phyloP scores from a whole-genome alignment of 768 basidiomycete species.

The Suillus variegatus region DNA sequence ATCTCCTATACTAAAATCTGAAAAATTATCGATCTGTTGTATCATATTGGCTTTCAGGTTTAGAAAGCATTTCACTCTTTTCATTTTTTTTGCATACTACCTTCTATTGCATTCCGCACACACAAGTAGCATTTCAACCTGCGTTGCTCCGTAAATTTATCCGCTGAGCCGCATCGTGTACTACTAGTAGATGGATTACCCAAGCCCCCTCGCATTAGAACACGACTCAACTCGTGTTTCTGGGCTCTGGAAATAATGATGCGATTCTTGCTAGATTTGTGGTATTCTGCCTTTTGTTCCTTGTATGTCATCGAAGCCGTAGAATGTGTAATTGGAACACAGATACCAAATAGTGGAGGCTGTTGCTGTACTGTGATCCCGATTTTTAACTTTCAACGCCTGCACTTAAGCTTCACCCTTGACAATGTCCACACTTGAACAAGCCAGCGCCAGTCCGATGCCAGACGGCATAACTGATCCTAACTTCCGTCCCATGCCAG shows the following conservation, averaged over 20 bases:
- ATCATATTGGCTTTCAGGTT: slow-evolving; percentile 7
- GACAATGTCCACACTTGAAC: slow-evolving; percentile 32
- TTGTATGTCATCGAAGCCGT: not conserved
- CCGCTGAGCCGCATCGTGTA: slow-evolving; percentile 29
- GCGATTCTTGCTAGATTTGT: slow-evolving; percentile 20
- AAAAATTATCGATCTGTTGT: slow-evolving; percentile 11
- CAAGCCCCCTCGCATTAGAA: slow-evolving; percentile 34
- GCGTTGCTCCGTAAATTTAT: slow-evolving; percentile 24
- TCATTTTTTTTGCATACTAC: slow-evolving; percentile 12
- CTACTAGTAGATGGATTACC: slow-evolving; percentile 26
- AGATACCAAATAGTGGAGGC: not conserved
- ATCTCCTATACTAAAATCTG: slow-evolving; percentile 14
- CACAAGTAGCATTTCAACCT: slow-evolving; percentile 36
- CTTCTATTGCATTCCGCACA: slow-evolving; percentile 4
- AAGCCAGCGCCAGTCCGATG: slow-evolving; percentile 55
- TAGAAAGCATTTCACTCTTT: slow-evolving; percentile 13
- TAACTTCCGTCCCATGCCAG: slow-evolving; percentile 66
- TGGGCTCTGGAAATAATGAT: slow-evolving; percentile 37
- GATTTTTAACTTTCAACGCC: slow-evolving; percentile 5
- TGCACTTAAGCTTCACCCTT: slow-evolving; percentile 3
- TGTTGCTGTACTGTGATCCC: not conserved
- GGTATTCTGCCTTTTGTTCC: not conserved
- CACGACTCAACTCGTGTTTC: slow-evolving; percentile 36
- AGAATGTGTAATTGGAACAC: not conserved
- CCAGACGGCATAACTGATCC: slow-evolving; percentile 63